Base-by-base conservation (phyloP, 192 early-diverging fungal genomes). In the Umbelopsis sp. region DNA sequence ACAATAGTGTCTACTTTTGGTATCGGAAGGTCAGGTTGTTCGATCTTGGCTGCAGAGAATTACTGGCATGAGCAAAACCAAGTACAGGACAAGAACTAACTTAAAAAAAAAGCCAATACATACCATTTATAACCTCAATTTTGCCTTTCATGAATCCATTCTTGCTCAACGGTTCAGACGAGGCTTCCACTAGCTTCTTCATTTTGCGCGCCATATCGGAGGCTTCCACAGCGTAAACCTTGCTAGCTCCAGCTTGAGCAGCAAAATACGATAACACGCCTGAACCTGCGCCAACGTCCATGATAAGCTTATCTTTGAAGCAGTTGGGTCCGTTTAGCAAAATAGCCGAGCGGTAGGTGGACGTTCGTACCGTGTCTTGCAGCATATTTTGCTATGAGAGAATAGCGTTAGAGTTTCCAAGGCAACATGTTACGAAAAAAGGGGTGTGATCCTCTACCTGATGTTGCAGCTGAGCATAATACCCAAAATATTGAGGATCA, bases 201-300 rank as follows among this genome's bases (percentile, higher is more conserved):
- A 99, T 97, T 83, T 95, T 96, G 36, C 85, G 66, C 1, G 97
- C 95, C 96, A 99, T 97, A 29, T 85, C 89, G 17, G 95, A 97
- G 6, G 97, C 97, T 77, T 99, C 97, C 14, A 99, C 91, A 0
- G 97, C 97, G 77, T 94, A 97, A 9, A 99, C 95, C 62, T 95
- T 91, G 38, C 82, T 80, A n/a, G 97, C 95, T 2, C 96, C 96
- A 17, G 97, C 94, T 71, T 95, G 92, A 32, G 91, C 95, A 24
- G 97, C 93, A 82, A 99, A 97, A 79, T 94, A 99, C 10, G 94
- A 94, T 45, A 99, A 82, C 43, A 99, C 97, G 17, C 97, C 97
- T 47, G 92, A 94, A 9, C 95, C 96, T 21, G 96, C 93, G 25
- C 97, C 97, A 47, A 98, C 90, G 78, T 99, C 97, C 90, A 96